These are phyloP conservation scores for Phytophthora constricta DNA, from an alignment of 352 stramenopile genomes.

Conservation along the genomic window DNA sequence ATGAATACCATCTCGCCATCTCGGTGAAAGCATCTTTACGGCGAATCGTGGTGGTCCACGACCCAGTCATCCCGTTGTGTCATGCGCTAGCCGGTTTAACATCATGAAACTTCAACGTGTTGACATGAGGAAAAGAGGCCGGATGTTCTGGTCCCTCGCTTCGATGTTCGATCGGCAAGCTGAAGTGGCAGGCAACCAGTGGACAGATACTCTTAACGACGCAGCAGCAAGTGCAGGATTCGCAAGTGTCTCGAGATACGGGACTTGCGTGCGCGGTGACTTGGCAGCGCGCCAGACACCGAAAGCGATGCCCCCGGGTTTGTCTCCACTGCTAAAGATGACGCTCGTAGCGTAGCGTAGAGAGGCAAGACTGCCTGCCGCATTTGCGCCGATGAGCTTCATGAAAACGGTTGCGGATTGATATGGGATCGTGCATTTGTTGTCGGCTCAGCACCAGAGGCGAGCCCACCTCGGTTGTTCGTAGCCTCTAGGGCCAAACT, in stretches of 20 bases:
- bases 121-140: too few relatives aligned
- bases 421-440: too few relatives aligned
- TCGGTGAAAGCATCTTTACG: too few relatives aligned
- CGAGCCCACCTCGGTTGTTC: too few relatives aligned
- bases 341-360: conserved; percentile 19
- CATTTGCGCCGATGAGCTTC: too few relatives aligned
- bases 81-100: background rate
- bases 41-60: too few relatives aligned
- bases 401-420: background rate
- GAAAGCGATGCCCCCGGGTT: conserved; percentile 6
- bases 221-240: conserved; percentile 8
- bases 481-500: too few relatives aligned
- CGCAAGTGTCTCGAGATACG: conserved; percentile 24
- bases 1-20: too few relatives aligned
- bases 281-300: conserved; percentile 15
- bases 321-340: conserved; percentile 24
- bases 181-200: background rate
- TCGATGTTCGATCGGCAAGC: conserved; percentile 5
- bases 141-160: conserved; percentile 22
- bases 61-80: background rate
- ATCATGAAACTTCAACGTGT: too few relatives aligned
- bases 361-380: too few relatives aligned
- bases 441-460: too few relatives aligned
- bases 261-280: conserved; percentile 23
- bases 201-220: conserved; percentile 8